Conservation (phyloP, 768 basidiomycete species). For the Clavulina sp. region DNA sequence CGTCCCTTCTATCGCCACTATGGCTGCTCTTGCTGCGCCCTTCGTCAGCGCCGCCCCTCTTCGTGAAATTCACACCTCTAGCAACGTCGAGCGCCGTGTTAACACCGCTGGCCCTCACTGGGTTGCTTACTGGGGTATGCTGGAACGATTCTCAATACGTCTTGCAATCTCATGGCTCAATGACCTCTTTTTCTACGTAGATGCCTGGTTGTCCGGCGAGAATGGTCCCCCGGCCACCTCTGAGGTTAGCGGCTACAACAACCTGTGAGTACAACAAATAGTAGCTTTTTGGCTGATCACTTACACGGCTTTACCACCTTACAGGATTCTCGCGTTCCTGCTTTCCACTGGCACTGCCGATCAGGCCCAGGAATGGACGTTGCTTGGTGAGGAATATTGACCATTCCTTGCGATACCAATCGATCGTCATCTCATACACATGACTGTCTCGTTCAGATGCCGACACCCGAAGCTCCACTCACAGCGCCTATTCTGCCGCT, state of each 20-base stretch:
- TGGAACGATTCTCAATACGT: not conserved
- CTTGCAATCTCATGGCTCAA: not conserved
- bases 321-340: not conserved
- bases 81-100: too few relatives aligned
- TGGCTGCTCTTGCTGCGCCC: not conserved
- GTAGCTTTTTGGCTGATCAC: too few relatives aligned
- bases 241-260: not conserved
- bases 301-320: too few relatives aligned
- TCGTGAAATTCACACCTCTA: too few relatives aligned
- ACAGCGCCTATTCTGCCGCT: not conserved
- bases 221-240: not conserved
- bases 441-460: too few relatives aligned
- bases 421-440: too few relatives aligned
- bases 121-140: not conserved
- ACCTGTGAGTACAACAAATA: too few relatives aligned
- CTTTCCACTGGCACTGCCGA: not conserved
- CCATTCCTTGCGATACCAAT: too few relatives aligned
- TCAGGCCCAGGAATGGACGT: not conserved
- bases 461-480: not conserved
- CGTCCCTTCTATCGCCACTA: not conserved
- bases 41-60: not conserved
- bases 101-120: not conserved
- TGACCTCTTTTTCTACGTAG: not conserved
- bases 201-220: slow-evolving; percentile 1
- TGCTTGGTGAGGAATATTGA: too few relatives aligned